A percentile compares a stretch with the other conserved stretches of the same genome.
Evolutionary conservation across 2,329 filamentous ascomycete genomes (phyloP).

Genomic region (Ophidiomyces ophidiicola): DNA sequence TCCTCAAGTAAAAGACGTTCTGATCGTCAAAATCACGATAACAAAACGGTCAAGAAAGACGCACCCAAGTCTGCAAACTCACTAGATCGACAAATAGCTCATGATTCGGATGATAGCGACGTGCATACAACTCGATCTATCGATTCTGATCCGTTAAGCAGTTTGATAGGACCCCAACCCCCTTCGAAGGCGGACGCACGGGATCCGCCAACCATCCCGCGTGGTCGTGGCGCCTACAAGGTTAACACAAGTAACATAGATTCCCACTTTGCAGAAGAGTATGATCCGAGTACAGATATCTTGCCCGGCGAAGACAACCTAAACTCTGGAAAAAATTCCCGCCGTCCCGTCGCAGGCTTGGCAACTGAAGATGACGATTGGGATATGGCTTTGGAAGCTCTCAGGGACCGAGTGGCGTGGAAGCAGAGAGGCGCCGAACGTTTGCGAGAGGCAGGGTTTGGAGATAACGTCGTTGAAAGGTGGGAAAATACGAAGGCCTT

Average conservation of each 20-base stretch:
- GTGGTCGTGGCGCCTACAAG: constrained; percentile 56
- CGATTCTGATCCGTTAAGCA: constrained; percentile 59
- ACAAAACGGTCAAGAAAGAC: no score
- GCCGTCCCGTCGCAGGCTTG: constrained; percentile 28
- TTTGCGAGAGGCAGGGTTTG: constrained; percentile 65
- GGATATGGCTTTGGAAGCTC: constrained; percentile 66
- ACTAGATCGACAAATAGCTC: no score
- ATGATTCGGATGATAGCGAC: constrained; percentile 6
- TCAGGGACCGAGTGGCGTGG: constrained; percentile 69
- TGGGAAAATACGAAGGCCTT: constrained; percentile 54
- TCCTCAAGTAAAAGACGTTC: neutral
- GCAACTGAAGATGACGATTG: constrained; percentile 51
- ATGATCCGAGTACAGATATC: constrained; percentile 42
- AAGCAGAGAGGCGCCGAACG: constrained; percentile 62
- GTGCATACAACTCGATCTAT: constrained; percentile 11
- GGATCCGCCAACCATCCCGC: constrained; percentile 38
- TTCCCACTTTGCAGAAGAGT: constrained; percentile 58
- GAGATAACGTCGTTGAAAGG: constrained; percentile 58
- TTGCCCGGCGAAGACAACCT: constrained; percentile 36
- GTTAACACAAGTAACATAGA: constrained; percentile 58
- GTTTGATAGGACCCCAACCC: constrained; percentile 60
- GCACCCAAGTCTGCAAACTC: no score
- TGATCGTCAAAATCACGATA: neutral
- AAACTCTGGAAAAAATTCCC: constrained; percentile 41
- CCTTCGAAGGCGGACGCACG: constrained; percentile 35